A percentile compares a stretch with the other conserved stretches of the same genome.
Conservation (phyloP, 345 rosid genomes). For the Camelina sativa region DNA sequence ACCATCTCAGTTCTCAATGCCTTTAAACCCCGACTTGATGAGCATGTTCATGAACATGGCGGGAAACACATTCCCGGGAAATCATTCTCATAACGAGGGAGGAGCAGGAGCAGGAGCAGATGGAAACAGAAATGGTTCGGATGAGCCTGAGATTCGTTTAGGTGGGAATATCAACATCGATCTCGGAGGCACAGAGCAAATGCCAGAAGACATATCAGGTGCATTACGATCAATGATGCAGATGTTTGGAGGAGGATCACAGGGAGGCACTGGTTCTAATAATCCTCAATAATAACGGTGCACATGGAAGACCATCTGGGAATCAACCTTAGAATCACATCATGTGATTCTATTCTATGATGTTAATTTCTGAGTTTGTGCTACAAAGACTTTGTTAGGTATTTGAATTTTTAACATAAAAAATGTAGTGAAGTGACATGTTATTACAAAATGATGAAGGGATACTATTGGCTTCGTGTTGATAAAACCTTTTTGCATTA, state of each 20-base stretch:
- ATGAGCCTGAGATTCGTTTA: constrained; percentile 41
- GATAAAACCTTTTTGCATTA: neutral
- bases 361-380: constrained; percentile 4
- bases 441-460: constrained; percentile 9
- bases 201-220: constrained; percentile 55
- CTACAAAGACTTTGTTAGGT: constrained; percentile 32
- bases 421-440: constrained; percentile 18
- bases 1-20: constrained; percentile 39
- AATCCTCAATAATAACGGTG: constrained; percentile 45
- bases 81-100: constrained; percentile 16
- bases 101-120: constrained; percentile 24
- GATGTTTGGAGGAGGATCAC: constrained; percentile 68
- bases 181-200: constrained; percentile 32
- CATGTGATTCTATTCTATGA: neutral
- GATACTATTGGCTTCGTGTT: neutral
- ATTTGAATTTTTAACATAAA: constrained; percentile 22
- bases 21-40: constrained; percentile 36
- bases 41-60: constrained; percentile 49
- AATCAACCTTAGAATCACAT: constrained; percentile 21
- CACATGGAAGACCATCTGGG: constrained; percentile 50
- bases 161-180: constrained; percentile 38
- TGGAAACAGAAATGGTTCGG: constrained; percentile 25
- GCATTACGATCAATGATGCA: constrained; percentile 74
- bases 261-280: constrained; percentile 38
- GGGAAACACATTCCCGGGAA: constrained; percentile 28